Evolutionary conservation across 1,284 basidiomycete genomes (phyloP).

Genomic region (Cryptococcus sp.): DNA sequence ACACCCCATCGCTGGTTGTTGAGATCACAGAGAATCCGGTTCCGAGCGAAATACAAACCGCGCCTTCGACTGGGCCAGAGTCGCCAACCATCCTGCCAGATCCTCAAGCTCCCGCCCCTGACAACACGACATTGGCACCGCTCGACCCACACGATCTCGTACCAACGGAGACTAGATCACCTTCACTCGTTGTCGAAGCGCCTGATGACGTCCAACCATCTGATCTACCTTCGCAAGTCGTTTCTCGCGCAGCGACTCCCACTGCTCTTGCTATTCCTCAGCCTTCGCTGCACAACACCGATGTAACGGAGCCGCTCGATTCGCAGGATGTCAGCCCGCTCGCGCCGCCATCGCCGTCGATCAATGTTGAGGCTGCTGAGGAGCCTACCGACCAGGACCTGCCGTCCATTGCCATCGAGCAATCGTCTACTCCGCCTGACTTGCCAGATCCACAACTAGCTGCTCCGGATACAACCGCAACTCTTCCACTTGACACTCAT

Average conservation of each 20-base stretch:
- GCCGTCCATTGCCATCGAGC: background rate
- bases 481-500: constrained; percentile 10
- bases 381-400: constrained; percentile 1
- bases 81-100: constrained; percentile 10
- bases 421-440: constrained; percentile 5
- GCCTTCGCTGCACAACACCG: background rate
- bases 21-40: background rate
- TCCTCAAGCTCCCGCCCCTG: constrained; percentile 7
- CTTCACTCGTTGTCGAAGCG: constrained; percentile 8
- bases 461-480: constrained; percentile 11
- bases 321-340: constrained; percentile 7
- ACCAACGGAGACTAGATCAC: constrained; percentile 5
- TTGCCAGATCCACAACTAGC: constrained; percentile 15
- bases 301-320: background rate
- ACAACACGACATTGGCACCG: background rate
- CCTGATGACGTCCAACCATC: background rate
- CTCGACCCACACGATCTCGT: constrained; percentile 9
- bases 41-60: background rate
- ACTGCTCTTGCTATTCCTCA: background rate
- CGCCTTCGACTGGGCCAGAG: background rate
- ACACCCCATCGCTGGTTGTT: background rate
- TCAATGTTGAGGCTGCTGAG: no score
- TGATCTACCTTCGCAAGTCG: background rate
- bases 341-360: constrained; percentile 5
- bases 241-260: background rate